A percentile compares a stretch with the other conserved stretches of the same genome.
These are phyloP conservation scores for Protea cynaroides DNA, from an alignment of 164 flowering plant species.

Conservation along the genomic window DNA sequence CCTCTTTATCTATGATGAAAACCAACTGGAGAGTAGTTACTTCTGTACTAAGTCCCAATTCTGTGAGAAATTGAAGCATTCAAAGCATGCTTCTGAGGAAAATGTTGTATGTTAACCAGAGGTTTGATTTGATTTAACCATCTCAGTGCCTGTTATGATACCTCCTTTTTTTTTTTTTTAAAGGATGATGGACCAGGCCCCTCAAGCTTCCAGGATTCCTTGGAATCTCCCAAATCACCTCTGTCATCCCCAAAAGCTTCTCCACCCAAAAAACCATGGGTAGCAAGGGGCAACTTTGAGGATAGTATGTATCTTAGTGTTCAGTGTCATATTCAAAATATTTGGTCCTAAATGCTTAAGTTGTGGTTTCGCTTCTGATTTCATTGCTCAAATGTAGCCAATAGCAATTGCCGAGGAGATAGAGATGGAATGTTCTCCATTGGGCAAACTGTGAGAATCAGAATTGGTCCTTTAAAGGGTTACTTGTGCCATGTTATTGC, in stretches of 20 bases:
- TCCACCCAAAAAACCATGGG: conserved; percentile 39
- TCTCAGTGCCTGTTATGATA: conserved; percentile 1
- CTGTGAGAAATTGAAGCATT: conserved; percentile 60
- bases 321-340: not conserved
- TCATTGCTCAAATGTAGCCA: conserved; percentile 38
- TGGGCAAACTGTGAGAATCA: conserved; percentile 86
- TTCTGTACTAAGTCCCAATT: conserved; percentile 55
- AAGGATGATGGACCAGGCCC: conserved; percentile 48
- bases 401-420: conserved; percentile 29
- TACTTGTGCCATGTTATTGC: conserved; percentile 84
- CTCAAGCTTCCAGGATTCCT: conserved; percentile 46
- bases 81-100: conserved; percentile 25
- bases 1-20: conserved; percentile 62
- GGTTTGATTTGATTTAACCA: conserved; percentile 1
- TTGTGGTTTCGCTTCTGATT: conserved; percentile 3
- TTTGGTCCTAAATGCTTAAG: not conserved
- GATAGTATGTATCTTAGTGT: conserved; percentile 46
- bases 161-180: conserved; percentile 4
- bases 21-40: conserved; percentile 57
- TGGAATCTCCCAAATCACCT: conserved; percentile 58
- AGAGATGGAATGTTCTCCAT: conserved; percentile 54
- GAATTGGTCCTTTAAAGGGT: conserved; percentile 87
- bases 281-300: conserved; percentile 32
- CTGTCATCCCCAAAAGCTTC: conserved; percentile 16
- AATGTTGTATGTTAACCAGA: conserved; percentile 22